Percentiles rank a stretch among this genome's conserved stretches.
phyloP scores from a whole-genome alignment of 208 protist genomes.

The Leishmania amazonensis region DNA sequence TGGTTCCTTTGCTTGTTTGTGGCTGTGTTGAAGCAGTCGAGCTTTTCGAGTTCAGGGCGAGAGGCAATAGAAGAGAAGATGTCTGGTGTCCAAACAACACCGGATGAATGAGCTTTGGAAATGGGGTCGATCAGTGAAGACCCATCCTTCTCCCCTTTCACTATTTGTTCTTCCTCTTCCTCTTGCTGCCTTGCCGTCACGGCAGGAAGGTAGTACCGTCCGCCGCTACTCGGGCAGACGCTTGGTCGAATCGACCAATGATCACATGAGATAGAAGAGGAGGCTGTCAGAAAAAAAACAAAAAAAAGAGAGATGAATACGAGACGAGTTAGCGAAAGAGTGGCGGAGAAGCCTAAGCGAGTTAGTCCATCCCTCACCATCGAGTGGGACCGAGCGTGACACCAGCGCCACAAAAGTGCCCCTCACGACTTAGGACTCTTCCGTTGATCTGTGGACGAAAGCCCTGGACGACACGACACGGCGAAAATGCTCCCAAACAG shows the following conservation, averaged over 20 bases:
- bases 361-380: background rate
- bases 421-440: background rate
- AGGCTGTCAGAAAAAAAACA: background rate
- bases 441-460: background rate
- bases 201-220: background rate
- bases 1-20: background rate
- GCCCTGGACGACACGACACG: background rate
- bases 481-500: background rate
- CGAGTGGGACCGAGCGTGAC: background rate
- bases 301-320: conserved; percentile 11
- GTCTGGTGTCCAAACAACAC: background rate
- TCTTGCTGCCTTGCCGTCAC: background rate
- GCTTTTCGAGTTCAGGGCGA: background rate
- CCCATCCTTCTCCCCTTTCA: background rate
- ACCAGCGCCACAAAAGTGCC: conserved; percentile 1
- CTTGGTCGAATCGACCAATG: background rate
- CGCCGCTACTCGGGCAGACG: background rate
- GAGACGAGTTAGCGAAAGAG: conserved; percentile 11
- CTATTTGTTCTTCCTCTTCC: too few relatives aligned
- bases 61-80: background rate
- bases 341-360: background rate
- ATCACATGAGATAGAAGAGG: background rate
- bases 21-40: background rate
- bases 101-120: background rate
- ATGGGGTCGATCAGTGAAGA: background rate